Evolutionary conservation across 148 eudicot species (phyloP).

Genomic region (Chenopodium quinoa): DNA sequence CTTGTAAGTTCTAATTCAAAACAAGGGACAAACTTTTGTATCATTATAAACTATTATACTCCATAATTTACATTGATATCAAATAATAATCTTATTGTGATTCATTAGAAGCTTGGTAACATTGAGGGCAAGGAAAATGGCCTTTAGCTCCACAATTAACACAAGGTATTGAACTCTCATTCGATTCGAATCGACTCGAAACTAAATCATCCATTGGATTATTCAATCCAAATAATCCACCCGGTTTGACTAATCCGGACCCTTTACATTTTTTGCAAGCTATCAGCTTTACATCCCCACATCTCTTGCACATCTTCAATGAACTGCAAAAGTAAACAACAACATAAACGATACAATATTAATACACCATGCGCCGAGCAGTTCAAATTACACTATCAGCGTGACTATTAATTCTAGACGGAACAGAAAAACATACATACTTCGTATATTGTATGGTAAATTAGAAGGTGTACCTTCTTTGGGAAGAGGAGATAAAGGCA

Average conservation of each 20-base stretch:
- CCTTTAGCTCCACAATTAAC: conserved; percentile 50
- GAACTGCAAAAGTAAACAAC: conserved; percentile 40
- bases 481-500: conserved; percentile 64
- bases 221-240: conserved; percentile 40
- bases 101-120: conserved; percentile 24
- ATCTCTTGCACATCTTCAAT: conserved; percentile 71
- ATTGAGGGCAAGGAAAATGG: conserved; percentile 52
- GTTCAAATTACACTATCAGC: too few relatives aligned
- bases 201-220: conserved; percentile 32
- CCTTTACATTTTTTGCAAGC: conserved; percentile 72
- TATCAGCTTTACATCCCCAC: conserved; percentile 70
- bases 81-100: background rate
- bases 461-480: conserved; percentile 49
- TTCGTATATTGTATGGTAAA: too few relatives aligned
- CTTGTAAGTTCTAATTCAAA: too few relatives aligned
- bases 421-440: too few relatives aligned
- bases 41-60: background rate
- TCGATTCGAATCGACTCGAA: conserved; percentile 23
- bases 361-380: background rate
- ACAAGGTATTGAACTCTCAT: conserved; percentile 34
- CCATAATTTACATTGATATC: background rate
- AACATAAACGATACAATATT: background rate
- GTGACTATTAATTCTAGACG: too few relatives aligned
- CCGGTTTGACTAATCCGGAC: conserved; percentile 44
- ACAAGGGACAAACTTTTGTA: background rate